Percentiles rank a stretch among this genome's conserved stretches.
phyloP scores from a whole-genome alignment of 2,329 filamentous ascomycete species.

The Trichoderma sp. region DNA sequence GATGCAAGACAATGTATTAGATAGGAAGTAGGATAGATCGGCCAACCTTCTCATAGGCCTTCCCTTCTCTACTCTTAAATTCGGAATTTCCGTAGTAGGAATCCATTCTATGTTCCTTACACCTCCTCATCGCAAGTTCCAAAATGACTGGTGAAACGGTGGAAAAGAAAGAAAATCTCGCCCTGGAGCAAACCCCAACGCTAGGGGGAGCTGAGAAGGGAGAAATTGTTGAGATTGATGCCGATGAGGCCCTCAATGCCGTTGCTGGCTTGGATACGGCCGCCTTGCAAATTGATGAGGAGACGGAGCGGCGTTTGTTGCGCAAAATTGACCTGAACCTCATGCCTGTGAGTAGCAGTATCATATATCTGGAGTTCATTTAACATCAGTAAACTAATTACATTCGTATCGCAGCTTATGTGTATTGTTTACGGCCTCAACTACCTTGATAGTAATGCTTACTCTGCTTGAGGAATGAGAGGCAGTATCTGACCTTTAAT shows the following conservation, averaged over 20 bases:
- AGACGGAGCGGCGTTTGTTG: constrained; percentile 17
- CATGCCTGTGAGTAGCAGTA: constrained; percentile 4
- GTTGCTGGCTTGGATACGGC: neutral
- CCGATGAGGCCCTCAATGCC: constrained; percentile 20
- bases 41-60: neutral
- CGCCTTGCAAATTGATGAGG: constrained; percentile 6
- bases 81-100: neutral
- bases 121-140: no score
- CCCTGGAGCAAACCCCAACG: neutral
- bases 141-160: neutral
- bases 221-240: constrained; percentile 10
- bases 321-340: constrained; percentile 21
- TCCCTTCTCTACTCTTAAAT: neutral
- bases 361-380: neutral
- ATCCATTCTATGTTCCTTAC: neutral
- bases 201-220: neutral
- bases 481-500: neutral
- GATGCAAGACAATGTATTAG: neutral
- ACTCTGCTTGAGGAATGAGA: no score
- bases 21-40: neutral
- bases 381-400: neutral
- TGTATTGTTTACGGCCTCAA: constrained; percentile 20
- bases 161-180: neutral
- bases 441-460: constrained; percentile 18
- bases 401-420: neutral